Evolutionary conservation across 2,329 filamentous ascomycete species (phyloP), one percentile per base, ranked within the genome.

Genomic region (Sporothrix inflata): DNA sequence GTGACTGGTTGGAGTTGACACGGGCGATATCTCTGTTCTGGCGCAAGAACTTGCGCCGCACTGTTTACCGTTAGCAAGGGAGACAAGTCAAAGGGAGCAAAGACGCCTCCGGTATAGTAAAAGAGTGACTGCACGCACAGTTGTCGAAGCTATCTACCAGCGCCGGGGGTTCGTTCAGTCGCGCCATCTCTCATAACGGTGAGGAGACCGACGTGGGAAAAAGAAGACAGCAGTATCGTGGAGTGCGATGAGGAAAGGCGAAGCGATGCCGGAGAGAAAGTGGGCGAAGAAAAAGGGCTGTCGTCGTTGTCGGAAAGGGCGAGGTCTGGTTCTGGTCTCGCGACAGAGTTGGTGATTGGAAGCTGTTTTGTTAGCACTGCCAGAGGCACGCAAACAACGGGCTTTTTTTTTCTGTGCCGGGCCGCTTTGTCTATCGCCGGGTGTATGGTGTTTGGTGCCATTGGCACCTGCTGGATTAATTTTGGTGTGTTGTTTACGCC

Each of bases 11-110:
- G 30, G 92, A 93, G 82, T 97, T 96, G 77, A 87, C 89, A 79
- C 90, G 90, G 74, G 92, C 92, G 75, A 96, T 91, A 78, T 96
- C 93, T 81, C 92, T 88, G 79, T 97, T 97, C 80, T 96, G 93
- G 71, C 93, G 88, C 77, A 94, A 84, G 79, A 94, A 93, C 79
- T 91, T 90, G 78, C 91, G 88, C 79, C 93, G 92, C 73, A 95
- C 92, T 94, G 77, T 24, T 34, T 19, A 12, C n/a, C 16, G 68
- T 24, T 34, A 63, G 57, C 67, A 51, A 71, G 60, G 24, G 30
- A n/a, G 60, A 24, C 12, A 68, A 14, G 16, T 4, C 8, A 0
- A 30, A 38, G 27, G 40, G 11, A 24, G 6, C 11, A 34, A 49
- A 16, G 2, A 6, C 38, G 21, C 38, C 57, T 12, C 4, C n/a